Percentiles rank a stretch among this genome's conserved stretches.
Evolutionary conservation across 345 rosid genomes (phyloP).

Genomic region (Cardamine resedifolia): DNA sequence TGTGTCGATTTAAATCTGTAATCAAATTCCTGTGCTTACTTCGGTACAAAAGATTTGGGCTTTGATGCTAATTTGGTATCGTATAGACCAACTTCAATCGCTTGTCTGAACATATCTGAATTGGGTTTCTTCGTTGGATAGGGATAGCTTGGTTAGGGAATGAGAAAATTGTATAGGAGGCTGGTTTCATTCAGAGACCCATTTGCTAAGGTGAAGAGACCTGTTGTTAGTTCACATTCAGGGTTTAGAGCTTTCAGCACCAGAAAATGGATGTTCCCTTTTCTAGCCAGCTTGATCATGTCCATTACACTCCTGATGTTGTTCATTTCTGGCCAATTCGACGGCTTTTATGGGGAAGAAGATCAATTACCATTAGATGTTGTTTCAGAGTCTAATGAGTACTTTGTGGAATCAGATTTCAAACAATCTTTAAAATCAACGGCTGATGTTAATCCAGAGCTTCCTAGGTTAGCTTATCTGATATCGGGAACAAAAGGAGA

Average conservation of each 20-base stretch:
- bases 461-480: constrained; percentile 85
- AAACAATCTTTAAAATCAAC: constrained; percentile 36
- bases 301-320: constrained; percentile 54
- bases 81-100: too few relatives aligned
- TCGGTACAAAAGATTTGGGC: too few relatives aligned
- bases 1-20: too few relatives aligned
- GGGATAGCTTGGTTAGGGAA: constrained; percentile 28
- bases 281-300: constrained; percentile 67
- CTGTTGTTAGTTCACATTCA: constrained; percentile 54
- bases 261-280: constrained; percentile 83
- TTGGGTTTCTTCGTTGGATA: constrained; percentile 17
- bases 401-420: constrained; percentile 70
- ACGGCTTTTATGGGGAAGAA: constrained; percentile 41
- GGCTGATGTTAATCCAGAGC: constrained; percentile 34
- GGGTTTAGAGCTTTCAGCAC: constrained; percentile 56
- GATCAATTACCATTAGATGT: constrained; percentile 51
- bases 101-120: background rate
- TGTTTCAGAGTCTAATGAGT: constrained; percentile 54
- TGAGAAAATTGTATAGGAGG: too few relatives aligned
- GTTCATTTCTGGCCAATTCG: constrained; percentile 46
- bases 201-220: constrained; percentile 51
- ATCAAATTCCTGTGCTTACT: background rate
- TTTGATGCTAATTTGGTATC: too few relatives aligned
- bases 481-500: constrained; percentile 96
- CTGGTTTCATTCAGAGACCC: constrained; percentile 44